A percentile compares a stretch with the other conserved stretches of the same genome.
Conservation (phyloP, 805 yeast species). For the Zygoascus ofunaensis region DNA sequence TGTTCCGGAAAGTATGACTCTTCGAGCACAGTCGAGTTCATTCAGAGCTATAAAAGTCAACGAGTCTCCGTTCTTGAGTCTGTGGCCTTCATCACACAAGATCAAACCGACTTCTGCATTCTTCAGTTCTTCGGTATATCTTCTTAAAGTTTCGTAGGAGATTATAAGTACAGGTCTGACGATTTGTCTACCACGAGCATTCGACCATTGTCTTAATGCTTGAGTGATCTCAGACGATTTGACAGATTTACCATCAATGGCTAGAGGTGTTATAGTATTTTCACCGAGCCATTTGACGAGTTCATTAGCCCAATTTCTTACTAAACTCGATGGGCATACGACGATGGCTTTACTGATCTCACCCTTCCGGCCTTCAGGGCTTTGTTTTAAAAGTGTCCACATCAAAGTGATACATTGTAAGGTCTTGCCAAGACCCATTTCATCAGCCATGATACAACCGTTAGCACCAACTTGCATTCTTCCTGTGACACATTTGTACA, state of each 20-base stretch:
- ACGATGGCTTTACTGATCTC: constrained; percentile 85
- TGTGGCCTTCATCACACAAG: constrained; percentile 80
- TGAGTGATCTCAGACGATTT: constrained; percentile 59
- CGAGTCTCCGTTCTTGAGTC: constrained; percentile 83
- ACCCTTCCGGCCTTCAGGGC: constrained; percentile 71
- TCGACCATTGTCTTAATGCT: constrained; percentile 74
- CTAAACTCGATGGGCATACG: constrained; percentile 91
- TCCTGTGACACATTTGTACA: constrained; percentile 87
- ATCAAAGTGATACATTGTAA: constrained; percentile 78
- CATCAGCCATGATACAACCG: constrained; percentile 98
- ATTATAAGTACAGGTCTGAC: constrained; percentile 91
- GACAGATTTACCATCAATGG: constrained; percentile 78
- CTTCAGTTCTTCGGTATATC: constrained; percentile 68
- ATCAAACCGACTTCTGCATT: constrained; percentile 77
- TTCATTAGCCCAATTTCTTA: constrained; percentile 96
- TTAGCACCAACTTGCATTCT: constrained; percentile 53
- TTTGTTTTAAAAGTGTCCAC: constrained; percentile 87
- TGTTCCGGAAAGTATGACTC: constrained; percentile 91
- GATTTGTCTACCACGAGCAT: constrained; percentile 76
- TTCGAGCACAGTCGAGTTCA: constrained; percentile 71
- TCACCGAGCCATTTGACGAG: constrained; percentile 90
- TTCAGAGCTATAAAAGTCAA: constrained; percentile 80
- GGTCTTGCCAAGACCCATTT: constrained; percentile 91
- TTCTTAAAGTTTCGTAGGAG: constrained; percentile 84
- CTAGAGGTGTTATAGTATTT: constrained; percentile 79